A percentile compares a stretch with the other conserved stretches of the same genome.
phyloP scores from a whole-genome alignment of 805 yeast species.

The Kregervanrija pseudodelftensis region DNA sequence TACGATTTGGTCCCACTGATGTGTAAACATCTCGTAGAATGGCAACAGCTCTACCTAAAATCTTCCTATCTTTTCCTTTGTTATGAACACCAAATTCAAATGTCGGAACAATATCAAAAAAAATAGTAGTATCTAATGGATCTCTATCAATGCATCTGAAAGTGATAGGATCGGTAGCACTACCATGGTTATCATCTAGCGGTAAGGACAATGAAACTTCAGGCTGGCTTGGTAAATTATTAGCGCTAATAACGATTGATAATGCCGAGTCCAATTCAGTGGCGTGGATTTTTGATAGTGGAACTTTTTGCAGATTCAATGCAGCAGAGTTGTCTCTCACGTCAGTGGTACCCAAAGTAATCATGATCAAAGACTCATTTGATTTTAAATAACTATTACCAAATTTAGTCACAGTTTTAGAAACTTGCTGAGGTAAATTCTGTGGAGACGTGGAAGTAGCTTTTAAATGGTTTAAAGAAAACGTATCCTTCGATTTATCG shows the following conservation, averaged over 20 bases:
- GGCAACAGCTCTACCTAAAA: slow-evolving; percentile 82
- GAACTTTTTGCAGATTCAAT: slow-evolving; percentile 65
- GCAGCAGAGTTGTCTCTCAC: slow-evolving; percentile 51
- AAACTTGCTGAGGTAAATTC: slow-evolving; percentile 6
- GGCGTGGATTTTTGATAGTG: slow-evolving; percentile 65
- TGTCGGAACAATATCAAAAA: slow-evolving; percentile 87
- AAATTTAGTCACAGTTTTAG: slow-evolving; percentile 66
- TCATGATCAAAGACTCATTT: slow-evolving; percentile 63
- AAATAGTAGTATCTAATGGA: slow-evolving; percentile 49
- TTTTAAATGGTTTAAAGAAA: slow-evolving; percentile 6
- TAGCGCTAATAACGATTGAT: slow-evolving; percentile 56
- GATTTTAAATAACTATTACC: slow-evolving; percentile 70
- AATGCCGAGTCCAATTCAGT: slow-evolving; percentile 86
- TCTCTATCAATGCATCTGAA: slow-evolving; percentile 48
- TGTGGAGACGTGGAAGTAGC: slow-evolving; percentile 1
- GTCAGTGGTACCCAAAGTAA: slow-evolving; percentile 85
- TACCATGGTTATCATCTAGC: slow-evolving; percentile 64
- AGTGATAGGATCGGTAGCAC: slow-evolving; percentile 66
- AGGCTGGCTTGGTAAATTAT: slow-evolving; percentile 40
- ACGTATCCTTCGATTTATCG: slow-evolving; percentile 10
- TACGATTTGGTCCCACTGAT: slow-evolving; percentile 57
- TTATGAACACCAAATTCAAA: slow-evolving; percentile 37
- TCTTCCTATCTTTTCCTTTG: slow-evolving; percentile 25
- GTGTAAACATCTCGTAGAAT: slow-evolving; percentile 54
- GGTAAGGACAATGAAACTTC: slow-evolving; percentile 67